A percentile compares a stretch with the other conserved stretches of the same genome.
Evolutionary conservation across 2,329 filamentous ascomycete genomes (phyloP).

Genomic region (Paecilomyces niveus): DNA sequence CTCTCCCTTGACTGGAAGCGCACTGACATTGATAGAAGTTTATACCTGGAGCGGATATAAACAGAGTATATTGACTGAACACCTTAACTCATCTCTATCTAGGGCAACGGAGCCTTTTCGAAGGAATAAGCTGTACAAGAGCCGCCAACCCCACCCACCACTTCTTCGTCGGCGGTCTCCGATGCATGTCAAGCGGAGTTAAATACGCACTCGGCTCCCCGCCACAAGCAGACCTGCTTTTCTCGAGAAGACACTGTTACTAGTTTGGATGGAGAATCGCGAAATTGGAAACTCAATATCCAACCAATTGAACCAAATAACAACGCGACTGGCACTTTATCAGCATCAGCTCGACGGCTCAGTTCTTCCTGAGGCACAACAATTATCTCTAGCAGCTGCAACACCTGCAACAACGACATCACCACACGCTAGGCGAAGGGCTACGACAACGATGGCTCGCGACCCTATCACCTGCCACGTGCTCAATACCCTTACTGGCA

Average conservation of each 20-base stretch:
- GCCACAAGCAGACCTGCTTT: background rate
- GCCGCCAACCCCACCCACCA: conserved; percentile 10
- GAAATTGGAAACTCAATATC: conserved; percentile 8
- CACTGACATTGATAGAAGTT: too few relatives aligned
- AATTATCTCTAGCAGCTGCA: background rate
- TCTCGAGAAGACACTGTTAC: background rate
- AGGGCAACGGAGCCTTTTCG: background rate
- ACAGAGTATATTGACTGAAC: too few relatives aligned
- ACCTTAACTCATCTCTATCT: background rate
- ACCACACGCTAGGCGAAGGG: conserved; percentile 2
- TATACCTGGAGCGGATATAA: too few relatives aligned
- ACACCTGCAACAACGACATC: conserved; percentile 7
- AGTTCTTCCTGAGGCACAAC: background rate
- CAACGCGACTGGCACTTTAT: conserved; percentile 26
- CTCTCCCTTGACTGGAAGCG: too few relatives aligned
- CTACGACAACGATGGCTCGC: conserved; percentile 25
- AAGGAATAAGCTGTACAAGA: background rate
- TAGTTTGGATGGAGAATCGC: conserved; percentile 9
- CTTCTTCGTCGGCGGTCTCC: conserved; percentile 27
- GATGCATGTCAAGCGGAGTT: conserved; percentile 19
- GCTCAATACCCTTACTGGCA: conserved; percentile 43
- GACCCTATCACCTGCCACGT: conserved; percentile 45
- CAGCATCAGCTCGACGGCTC: conserved; percentile 22
- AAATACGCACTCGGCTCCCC: conserved; percentile 6
- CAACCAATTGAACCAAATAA: conserved; percentile 17